These are phyloP conservation scores for Talaromyces amestolkiae DNA, from an alignment of 2,329 filamentous ascomycete genomes.

Conservation along the genomic window DNA sequence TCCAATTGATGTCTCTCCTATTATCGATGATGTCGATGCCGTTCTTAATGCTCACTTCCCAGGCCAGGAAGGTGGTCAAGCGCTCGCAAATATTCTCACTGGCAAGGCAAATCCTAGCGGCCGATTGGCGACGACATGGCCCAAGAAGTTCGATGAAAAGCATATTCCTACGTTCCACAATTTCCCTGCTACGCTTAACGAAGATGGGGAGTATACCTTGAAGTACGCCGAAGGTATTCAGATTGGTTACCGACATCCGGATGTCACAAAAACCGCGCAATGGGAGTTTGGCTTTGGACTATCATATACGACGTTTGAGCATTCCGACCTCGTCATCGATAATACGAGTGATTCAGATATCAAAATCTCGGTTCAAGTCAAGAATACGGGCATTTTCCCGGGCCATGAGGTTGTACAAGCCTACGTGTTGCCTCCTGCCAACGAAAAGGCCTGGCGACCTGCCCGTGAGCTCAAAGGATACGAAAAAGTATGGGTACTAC, in stretches of 20 bases:
- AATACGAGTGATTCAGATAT: background rate
- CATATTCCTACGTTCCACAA: slow-evolving; percentile 74
- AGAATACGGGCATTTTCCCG: slow-evolving; percentile 64
- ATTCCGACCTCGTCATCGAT: slow-evolving; percentile 23
- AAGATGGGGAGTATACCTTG: slow-evolving; percentile 64
- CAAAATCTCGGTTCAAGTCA: slow-evolving; percentile 64
- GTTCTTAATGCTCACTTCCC: slow-evolving; percentile 79
- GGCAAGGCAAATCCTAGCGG: slow-evolving; percentile 71
- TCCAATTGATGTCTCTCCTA: slow-evolving; percentile 39
- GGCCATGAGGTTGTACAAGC: slow-evolving; percentile 71
- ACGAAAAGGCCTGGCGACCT: slow-evolving; percentile 31
- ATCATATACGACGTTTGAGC: slow-evolving; percentile 69
- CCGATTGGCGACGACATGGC: slow-evolving; percentile 74
- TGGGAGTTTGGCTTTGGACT: slow-evolving; percentile 72
- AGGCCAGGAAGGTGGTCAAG: slow-evolving; percentile 78
- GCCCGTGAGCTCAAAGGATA: slow-evolving; percentile 18
- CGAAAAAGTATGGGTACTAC: slow-evolving; percentile 15
- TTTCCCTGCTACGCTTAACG: slow-evolving; percentile 71
- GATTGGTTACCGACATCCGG: slow-evolving; percentile 77
- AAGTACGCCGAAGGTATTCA: slow-evolving; percentile 79
- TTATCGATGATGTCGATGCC: slow-evolving; percentile 50
- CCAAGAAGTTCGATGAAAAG: slow-evolving; percentile 58
- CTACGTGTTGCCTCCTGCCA: slow-evolving; percentile 28
- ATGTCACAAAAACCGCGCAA: slow-evolving; percentile 62
- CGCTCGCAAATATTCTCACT: slow-evolving; percentile 73